phyloP scores from a whole-genome alignment of 2,329 filamentous ascomycete species.

The Graphium sp. region DNA sequence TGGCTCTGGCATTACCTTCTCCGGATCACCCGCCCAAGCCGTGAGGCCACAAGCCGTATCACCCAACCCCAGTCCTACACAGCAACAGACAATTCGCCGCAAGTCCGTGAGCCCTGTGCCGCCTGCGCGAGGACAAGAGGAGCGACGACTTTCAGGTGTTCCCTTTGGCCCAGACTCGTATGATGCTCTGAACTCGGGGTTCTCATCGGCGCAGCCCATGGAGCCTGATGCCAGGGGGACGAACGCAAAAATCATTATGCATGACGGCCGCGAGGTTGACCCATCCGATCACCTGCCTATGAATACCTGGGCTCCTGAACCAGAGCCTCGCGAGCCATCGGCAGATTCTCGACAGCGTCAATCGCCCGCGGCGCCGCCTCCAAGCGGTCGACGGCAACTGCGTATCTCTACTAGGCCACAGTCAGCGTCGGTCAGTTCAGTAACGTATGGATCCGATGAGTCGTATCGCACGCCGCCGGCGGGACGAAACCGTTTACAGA shows the following conservation, averaged over 20 bases:
- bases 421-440: slow-evolving; percentile 25
- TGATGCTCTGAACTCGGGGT: slow-evolving; percentile 49
- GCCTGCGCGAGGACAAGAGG: slow-evolving; percentile 22
- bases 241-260: slow-evolving; percentile 55
- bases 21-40: no score
- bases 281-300: slow-evolving; percentile 68
- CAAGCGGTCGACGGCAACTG: slow-evolving; percentile 31
- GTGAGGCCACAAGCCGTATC: slow-evolving; percentile 16
- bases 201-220: slow-evolving; percentile 18
- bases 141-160: slow-evolving; percentile 38
- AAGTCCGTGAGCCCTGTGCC: slow-evolving; percentile 64
- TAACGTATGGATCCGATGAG: no score
- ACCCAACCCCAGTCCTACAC: slow-evolving; percentile 17
- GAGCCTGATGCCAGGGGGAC: slow-evolving; percentile 25
- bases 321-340: slow-evolving; percentile 30
- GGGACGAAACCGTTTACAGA: slow-evolving; percentile 46
- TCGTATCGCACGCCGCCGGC: slow-evolving; percentile 15
- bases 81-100: slow-evolving; percentile 39
- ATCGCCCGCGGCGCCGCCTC: slow-evolving; percentile 31
- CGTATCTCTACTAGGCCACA: slow-evolving; percentile 32
- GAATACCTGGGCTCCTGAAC: slow-evolving; percentile 63
- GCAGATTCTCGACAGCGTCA: slow-evolving; percentile 21
- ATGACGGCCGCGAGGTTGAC: slow-evolving; percentile 62
- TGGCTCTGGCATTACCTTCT: no score
- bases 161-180: slow-evolving; percentile 67